phyloP scores from a whole-genome alignment of 2,329 filamentous ascomycete species.

The Ophiostoma sp. region DNA sequence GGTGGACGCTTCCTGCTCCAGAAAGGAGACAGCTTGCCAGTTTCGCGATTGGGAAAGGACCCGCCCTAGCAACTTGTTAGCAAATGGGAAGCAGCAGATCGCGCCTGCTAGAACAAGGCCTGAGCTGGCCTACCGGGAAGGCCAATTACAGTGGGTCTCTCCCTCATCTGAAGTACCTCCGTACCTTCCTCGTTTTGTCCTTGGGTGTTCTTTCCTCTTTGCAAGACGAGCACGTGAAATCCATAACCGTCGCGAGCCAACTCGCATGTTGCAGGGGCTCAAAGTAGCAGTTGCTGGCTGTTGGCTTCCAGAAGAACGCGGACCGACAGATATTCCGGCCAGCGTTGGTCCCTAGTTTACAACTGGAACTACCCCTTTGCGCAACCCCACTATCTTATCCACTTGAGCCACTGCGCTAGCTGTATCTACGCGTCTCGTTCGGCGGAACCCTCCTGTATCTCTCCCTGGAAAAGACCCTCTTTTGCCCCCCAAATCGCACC shows the following conservation, averaged over 20 bases:
- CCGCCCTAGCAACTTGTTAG: conserved; percentile 16
- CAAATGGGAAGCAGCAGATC: conserved; percentile 17
- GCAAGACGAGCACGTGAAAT: conserved; percentile 7
- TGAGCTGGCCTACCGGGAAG: background rate
- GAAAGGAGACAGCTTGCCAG: conserved; percentile 29
- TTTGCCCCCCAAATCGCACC: background rate
- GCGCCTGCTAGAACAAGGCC: conserved; percentile 4
- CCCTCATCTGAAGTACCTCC: background rate
- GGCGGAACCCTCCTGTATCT: conserved; percentile 14
- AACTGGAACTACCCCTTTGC: background rate
- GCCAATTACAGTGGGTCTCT: conserved; percentile 8
- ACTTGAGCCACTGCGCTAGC: background rate
- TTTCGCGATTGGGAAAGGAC: conserved; percentile 26
- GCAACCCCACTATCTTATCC: conserved; percentile 13
- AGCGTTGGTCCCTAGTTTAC: background rate
- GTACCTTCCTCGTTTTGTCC: background rate
- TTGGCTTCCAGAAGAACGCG: background rate
- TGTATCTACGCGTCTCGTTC: conserved; percentile 4
- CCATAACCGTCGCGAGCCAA: background rate
- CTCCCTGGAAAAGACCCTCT: conserved; percentile 16
- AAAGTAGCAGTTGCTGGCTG: background rate
- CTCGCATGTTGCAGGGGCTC: background rate
- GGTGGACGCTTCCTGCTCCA: conserved; percentile 10
- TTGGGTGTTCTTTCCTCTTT: background rate
- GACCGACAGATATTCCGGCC: conserved; percentile 23